Base-by-base conservation (phyloP, 2,329 filamentous ascomycete species). In the Colletotrichum euphorbiae region DNA sequence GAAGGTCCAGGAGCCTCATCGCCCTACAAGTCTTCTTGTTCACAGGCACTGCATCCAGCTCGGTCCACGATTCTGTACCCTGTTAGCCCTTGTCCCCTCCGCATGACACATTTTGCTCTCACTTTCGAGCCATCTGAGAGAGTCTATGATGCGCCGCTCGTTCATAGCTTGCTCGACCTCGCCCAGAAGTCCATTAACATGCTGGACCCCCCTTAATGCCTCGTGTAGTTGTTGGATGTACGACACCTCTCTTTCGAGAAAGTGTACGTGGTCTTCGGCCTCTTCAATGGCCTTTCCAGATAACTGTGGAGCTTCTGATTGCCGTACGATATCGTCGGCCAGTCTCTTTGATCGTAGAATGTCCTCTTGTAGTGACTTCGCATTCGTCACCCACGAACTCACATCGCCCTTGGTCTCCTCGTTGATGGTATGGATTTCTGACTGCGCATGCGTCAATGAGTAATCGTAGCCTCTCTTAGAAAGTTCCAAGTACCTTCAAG, bases 361-460 rank as follows among this genome's bases (percentile, higher is more conserved):
- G 75, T 98, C 95, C 70, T 90, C 87, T 77, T 97, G 93, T 7
- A 98, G 87, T 59, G 90, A 89, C 78, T 93, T 93, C 54, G 94
- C 93, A 77, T 96, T 93, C 58, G 85, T 82, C 64, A 97, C 92
- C 95, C 95, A 98, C 58, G 90, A 87, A 75, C 93, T 91, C 57
- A 97, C 91, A 74, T 97, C 91, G 43, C 90, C 87, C 64, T 90
- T 91, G 17, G 90, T 91, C 72, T 93, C 89, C 75, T 89, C 87
- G 78, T 94, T 97, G 70, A 96, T 88, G 21, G 83, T 79, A 71
- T 90, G 91, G 67, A 98, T 91, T 73, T 97, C 90, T 68, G 85
- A 80, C 89, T 92, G 64, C 11, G 6, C 13, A 21, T 19, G 12
- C 48, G 15, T 62, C 38, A 66, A 59, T 17, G 24, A 36, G 63